Evolutionary conservation across 2,329 filamentous ascomycete species (phyloP).

Genomic region (Colletotrichum eleusines): DNA sequence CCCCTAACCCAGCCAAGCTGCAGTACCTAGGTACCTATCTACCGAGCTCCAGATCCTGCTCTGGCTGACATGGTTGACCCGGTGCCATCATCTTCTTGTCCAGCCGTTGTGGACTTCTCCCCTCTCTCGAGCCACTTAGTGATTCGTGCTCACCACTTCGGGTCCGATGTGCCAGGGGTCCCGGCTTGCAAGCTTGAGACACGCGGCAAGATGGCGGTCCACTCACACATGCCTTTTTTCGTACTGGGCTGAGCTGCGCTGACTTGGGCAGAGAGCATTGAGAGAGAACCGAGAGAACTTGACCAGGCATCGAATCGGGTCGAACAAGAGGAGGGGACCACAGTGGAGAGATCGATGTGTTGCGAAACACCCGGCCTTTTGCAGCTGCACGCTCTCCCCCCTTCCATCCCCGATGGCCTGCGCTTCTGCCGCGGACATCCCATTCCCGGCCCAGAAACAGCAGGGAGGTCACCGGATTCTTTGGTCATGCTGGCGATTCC

Average conservation of each 20-base stretch:
- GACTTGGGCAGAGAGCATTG: constrained; percentile 13
- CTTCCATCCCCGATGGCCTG: too few species aligned
- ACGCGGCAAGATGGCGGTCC: constrained; percentile 34
- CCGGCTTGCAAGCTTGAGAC: constrained; percentile 36
- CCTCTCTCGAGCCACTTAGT: constrained; percentile 1
- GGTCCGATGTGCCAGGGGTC: constrained; percentile 29
- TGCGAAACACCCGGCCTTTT: constrained; percentile 24
- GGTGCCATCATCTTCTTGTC: constrained; percentile 36
- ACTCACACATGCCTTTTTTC: constrained; percentile 22
- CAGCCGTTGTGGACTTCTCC: constrained; percentile 27
- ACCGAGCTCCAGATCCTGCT: constrained; percentile 27
- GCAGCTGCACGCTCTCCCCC: constrained; percentile 26
- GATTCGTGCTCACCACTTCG: constrained; percentile 27
- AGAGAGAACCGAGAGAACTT: not conserved
- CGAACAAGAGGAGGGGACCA: not conserved
- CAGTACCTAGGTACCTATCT: not conserved
- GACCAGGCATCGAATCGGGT: not conserved
- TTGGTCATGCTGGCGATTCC: not conserved
- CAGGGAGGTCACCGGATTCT: not conserved
- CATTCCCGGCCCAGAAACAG: not conserved
- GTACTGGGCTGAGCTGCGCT: constrained; percentile 16
- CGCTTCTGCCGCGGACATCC: not conserved
- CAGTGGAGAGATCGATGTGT: not conserved
- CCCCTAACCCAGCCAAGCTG: not conserved
- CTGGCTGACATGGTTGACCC: constrained; percentile 21